A percentile compares a stretch with the other conserved stretches of the same genome.
These are phyloP conservation scores for Serendipita vermifera DNA, from an alignment of 768 basidiomycete genomes.

Conservation along the genomic window DNA sequence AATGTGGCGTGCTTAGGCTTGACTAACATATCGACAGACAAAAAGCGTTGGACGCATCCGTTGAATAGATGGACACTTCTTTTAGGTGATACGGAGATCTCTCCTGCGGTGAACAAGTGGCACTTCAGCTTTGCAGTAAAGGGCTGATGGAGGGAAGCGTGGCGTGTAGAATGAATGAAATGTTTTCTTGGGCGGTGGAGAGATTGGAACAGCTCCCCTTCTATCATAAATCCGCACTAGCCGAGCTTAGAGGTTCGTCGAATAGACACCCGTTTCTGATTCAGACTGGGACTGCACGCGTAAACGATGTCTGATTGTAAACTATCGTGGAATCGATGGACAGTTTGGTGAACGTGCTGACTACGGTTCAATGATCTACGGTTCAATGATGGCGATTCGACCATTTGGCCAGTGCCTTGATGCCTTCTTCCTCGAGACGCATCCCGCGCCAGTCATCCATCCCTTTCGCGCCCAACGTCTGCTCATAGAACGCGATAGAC, in stretches of 20 bases:
- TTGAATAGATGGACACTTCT: not conserved
- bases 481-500: conserved; percentile 85
- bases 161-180: not conserved
- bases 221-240: too few species aligned
- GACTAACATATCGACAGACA: not conserved
- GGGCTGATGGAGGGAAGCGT: not conserved
- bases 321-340: not conserved
- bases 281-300: not conserved
- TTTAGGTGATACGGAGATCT: not conserved
- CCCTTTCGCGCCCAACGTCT: conserved; percentile 58
- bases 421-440: conserved; percentile 42
- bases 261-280: not conserved
- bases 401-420: conserved; percentile 34
- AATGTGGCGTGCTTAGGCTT: not conserved
- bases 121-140: not conserved
- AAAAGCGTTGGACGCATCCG: not conserved
- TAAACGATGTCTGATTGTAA: not conserved
- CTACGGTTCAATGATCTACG: not conserved
- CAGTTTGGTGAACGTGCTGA: not conserved
- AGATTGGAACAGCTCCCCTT: too few species aligned
- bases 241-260: not conserved
- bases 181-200: not conserved
- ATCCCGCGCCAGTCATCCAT: conserved; percentile 76
- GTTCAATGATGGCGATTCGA: not conserved
- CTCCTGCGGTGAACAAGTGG: not conserved